Base-by-base conservation (phyloP, 169 alveolate species). In the Amoebophrya sp. region DNA sequence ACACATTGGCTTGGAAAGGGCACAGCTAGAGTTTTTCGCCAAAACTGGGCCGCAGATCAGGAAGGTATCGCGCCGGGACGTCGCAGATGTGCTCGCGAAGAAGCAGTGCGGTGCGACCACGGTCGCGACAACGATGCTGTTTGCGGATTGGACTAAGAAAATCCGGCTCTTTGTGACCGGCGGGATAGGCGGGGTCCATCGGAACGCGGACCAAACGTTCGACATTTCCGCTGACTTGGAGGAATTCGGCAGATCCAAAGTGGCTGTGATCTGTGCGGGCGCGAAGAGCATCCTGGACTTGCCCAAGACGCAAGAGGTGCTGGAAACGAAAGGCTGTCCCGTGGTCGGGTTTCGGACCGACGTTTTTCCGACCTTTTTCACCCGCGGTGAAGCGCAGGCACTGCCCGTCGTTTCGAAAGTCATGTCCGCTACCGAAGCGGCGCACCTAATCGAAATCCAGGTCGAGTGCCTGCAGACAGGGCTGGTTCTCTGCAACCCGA, bases 111-210 rank as follows among this genome's bases (percentile, higher is more conserved):
- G 98, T 40, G 94, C 97, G 39, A 96, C 98, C 0, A 96, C 98
- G 29, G 98, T 96, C 0, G 97, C 98, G 32, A 97, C 97, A 0
- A 96, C 98, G 0, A 96, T 96, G 98, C 94, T 91, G 77, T 83
- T 95, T 40, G 97, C 97, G n/a, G 91, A 95, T 77, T 29, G 91
- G 83, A 97, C 97, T 23, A 18, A 18, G 7, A 47, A 89, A 35
- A 95, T 96, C 7, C 94, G 95, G 77, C 92, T 96, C 14, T 96
- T 96, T 90, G 98, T 96, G 29, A 96, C 98, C 12, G 98, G 98
- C 18, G 98, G 98, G 41, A 96, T 96, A 10, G 98, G 98, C 14
- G 98, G 98, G 35, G 98, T 96, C 0, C 98, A 96, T 89, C 91
- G 97, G 92, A 97, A 97, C 12, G 97, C 96, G 41, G 97, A 95